These are phyloP conservation scores for Rhodotorula sp. DNA, from an alignment of 1,284 basidiomycete genomes.

Conservation along the genomic window DNA sequence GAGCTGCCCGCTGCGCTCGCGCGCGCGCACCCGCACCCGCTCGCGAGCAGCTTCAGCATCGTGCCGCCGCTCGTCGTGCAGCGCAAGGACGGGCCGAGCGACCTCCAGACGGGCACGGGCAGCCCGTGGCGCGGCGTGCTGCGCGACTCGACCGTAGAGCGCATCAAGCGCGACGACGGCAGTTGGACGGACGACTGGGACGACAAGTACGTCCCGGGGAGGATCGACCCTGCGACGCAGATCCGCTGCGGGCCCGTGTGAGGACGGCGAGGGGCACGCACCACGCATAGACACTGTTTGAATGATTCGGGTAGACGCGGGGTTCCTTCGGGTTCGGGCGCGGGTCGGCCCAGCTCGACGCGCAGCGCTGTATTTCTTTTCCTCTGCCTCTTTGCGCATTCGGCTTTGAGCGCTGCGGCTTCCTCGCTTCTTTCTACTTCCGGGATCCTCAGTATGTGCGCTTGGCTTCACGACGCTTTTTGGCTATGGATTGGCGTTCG, in stretches of 20 bases:
- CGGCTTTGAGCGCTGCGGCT: too few species aligned
- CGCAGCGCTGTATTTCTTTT: too few species aligned
- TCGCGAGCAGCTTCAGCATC: conserved; percentile 45
- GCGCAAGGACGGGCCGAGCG: conserved; percentile 47
- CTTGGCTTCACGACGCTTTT: too few species aligned
- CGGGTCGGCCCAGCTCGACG: background rate
- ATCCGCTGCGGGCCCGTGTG: conserved; percentile 25
- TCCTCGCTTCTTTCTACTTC: too few species aligned
- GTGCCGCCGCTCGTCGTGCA: conserved; percentile 48
- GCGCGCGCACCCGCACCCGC: background rate
- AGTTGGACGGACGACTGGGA: conserved; percentile 35
- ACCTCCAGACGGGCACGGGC: conserved; percentile 48
- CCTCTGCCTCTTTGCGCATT: too few species aligned
- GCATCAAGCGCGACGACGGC: conserved; percentile 43
- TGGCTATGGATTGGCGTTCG: too few species aligned
- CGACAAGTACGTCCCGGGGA: conserved; percentile 25
- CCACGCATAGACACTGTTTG: background rate
- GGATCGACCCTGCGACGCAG: conserved; percentile 36
- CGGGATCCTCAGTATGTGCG: too few species aligned
- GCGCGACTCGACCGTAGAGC: conserved; percentile 48
- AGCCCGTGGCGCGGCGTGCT: conserved; percentile 47
- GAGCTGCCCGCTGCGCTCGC: conserved; percentile 62
- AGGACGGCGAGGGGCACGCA: background rate
- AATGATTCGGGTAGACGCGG: background rate
- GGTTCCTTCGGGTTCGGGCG: background rate